Evolutionary conservation across 139 green algal species (phyloP).

Genomic region (Micromonas pusilla): DNA sequence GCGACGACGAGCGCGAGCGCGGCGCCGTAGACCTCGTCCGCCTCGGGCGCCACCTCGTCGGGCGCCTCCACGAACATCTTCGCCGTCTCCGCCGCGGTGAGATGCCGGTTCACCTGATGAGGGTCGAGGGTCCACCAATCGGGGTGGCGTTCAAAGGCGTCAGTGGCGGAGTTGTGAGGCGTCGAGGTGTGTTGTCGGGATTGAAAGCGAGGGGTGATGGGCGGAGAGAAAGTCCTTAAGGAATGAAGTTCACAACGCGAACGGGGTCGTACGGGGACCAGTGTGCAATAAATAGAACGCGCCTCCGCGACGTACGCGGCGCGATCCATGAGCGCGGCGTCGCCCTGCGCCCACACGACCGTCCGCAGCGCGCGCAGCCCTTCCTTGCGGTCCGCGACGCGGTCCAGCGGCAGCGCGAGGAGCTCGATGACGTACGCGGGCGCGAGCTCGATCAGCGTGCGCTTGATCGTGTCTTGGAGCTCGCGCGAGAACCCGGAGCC

Average conservation of each 20-base stretch:
- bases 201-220: too few relatives aligned
- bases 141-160: too few relatives aligned
- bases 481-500: neutral
- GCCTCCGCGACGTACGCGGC: slow-evolving; percentile 7
- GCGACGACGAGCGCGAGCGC: slow-evolving; percentile 11
- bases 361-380: neutral
- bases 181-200: too few relatives aligned
- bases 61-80: slow-evolving; percentile 10
- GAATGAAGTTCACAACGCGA: too few relatives aligned
- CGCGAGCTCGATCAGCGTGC: neutral
- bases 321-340: neutral
- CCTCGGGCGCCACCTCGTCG: neutral
- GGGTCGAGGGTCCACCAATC: too few relatives aligned
- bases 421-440: slow-evolving; percentile 21
- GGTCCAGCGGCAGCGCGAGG: slow-evolving; percentile 13
- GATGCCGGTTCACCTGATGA: neutral
- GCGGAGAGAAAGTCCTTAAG: too few relatives aligned
- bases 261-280: too few relatives aligned
- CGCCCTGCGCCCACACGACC: neutral
- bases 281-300: too few relatives aligned
- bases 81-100: neutral
- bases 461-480: neutral
- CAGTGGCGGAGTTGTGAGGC: too few relatives aligned
- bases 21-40: slow-evolving; percentile 8
- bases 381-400: neutral